Evolutionary conservation across 1,139 yeast species (phyloP).

Genomic region (Candida freyschussii): DNA sequence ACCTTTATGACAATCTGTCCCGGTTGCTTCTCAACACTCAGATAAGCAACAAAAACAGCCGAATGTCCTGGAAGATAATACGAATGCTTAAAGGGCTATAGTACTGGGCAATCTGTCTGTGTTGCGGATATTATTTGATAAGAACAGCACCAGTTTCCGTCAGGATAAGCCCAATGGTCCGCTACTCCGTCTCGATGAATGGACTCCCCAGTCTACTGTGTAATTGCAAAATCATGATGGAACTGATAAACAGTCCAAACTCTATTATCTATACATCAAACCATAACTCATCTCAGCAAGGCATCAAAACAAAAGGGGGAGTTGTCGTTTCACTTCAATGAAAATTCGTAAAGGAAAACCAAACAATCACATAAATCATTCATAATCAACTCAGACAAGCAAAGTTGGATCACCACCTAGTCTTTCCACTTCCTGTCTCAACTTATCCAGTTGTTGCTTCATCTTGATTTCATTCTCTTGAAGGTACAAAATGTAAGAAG

Average conservation of each 20-base stretch:
- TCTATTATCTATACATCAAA: neutral
- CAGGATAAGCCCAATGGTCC: no score
- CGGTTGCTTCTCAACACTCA: no score
- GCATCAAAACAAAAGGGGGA: conserved; percentile 1
- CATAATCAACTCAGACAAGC: neutral
- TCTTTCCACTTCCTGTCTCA: conserved; percentile 22
- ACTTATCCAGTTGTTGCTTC: conserved; percentile 28
- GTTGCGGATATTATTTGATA: no score
- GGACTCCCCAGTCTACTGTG: no score
- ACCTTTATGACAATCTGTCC: no score
- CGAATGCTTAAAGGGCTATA: no score
- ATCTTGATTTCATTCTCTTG: conserved; percentile 41
- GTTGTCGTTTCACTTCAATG: neutral
- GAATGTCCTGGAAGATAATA: no score
- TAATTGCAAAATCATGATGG: no score
- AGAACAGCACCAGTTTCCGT: no score
- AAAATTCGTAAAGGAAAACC: neutral
- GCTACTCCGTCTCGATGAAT: no score
- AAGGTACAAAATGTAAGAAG: conserved; percentile 49
- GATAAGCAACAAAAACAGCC: no score
- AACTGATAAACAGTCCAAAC: conserved; percentile 1
- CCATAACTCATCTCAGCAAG: neutral
- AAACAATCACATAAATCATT: neutral
- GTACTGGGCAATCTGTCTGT: no score
- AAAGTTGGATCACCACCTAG: conserved; percentile 19